These are phyloP conservation scores for Podila verticillata DNA, from an alignment of 192 early-diverging fungal species.

Conservation along the genomic window DNA sequence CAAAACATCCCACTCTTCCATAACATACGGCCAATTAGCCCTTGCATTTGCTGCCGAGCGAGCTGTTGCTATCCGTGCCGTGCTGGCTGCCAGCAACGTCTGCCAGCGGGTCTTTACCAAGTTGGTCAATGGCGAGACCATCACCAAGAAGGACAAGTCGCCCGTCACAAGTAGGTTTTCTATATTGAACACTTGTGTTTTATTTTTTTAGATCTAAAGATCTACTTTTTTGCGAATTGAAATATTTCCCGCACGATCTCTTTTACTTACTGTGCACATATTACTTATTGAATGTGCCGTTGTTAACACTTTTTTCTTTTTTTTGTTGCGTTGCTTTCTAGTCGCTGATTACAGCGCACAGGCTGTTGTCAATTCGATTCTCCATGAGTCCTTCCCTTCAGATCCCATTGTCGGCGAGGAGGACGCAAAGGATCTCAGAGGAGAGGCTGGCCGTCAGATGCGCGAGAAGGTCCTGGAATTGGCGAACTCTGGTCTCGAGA, in stretches of 20 bases:
- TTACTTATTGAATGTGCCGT: background rate
- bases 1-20: too few relatives aligned
- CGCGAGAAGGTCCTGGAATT: constrained; percentile 84
- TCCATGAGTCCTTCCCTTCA: constrained; percentile 80
- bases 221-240: constrained; percentile 14
- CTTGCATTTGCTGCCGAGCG: constrained; percentile 73
- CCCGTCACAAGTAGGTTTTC: constrained; percentile 86
- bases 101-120: constrained; percentile 90
- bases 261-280: background rate
- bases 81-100: constrained; percentile 86
- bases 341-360: constrained; percentile 97
- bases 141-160: constrained; percentile 94
- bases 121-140: constrained; percentile 81
- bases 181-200: constrained; percentile 10
- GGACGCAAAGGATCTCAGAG: constrained; percentile 86
- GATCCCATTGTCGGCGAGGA: constrained; percentile 98
- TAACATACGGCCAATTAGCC: background rate
- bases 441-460: constrained; percentile 69
- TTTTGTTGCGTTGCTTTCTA: constrained; percentile 12
- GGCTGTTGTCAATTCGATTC: constrained; percentile 89
- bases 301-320: background rate
- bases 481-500: constrained; percentile 73
- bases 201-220: constrained; percentile 7
- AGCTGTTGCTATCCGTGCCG: constrained; percentile 88
- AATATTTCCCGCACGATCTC: background rate